phyloP scores from a whole-genome alignment of 176 grass and related monocot genomes.

The Poa annua region DNA sequence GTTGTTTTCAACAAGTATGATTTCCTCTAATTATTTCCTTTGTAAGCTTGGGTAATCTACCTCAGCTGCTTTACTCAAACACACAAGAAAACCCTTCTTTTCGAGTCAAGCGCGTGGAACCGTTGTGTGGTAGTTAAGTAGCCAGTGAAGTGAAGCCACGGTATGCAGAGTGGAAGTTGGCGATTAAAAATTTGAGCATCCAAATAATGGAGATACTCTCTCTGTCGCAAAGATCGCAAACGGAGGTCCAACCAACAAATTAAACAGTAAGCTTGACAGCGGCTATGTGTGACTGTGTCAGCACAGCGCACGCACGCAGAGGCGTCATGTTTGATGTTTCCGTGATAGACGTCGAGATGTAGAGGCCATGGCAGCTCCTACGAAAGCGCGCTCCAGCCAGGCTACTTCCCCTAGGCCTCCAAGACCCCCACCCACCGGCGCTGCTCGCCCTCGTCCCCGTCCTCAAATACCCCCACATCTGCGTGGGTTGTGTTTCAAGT shows the following conservation, averaged over 20 bases:
- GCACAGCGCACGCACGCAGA: neutral
- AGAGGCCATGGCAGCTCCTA: no score
- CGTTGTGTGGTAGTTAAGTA: neutral
- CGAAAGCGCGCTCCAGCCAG: no score
- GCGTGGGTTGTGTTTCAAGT: no score
- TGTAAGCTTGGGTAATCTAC: constrained; percentile 23
- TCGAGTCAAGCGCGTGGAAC: no score
- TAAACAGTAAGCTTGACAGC: neutral
- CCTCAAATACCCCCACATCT: no score
- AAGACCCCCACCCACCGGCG: no score
- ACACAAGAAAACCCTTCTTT: no score
- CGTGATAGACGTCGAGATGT: neutral
- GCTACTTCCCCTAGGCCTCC: no score
- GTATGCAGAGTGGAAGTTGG: neutral
- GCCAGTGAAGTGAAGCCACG: neutral
- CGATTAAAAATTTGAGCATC: neutral
- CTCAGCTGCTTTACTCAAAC: constrained; percentile 16
- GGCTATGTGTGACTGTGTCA: neutral
- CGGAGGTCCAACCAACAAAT: neutral
- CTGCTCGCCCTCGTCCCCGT: no score
- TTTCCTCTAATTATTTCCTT: neutral
- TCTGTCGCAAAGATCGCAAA: constrained; percentile 15
- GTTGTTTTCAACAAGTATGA: neutral
- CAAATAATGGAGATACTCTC: constrained; percentile 15
- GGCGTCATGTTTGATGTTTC: neutral